Evolutionary conservation across 2,329 filamentous ascomycete species (phyloP).

Genomic region (Colletotrichum caudatum): DNA sequence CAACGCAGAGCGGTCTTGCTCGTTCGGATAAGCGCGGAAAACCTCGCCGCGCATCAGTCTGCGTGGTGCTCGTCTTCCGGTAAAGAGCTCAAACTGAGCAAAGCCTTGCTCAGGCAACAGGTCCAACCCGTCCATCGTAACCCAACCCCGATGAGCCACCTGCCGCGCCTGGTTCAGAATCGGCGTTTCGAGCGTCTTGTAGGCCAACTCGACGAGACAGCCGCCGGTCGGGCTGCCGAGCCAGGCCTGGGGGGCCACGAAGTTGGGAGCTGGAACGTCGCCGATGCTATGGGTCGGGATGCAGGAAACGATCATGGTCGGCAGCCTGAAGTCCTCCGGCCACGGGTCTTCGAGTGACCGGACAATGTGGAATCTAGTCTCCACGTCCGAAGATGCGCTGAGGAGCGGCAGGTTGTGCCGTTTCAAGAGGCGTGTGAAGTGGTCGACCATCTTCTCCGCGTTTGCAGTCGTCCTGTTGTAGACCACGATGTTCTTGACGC

Average conservation of each 20-base stretch:
- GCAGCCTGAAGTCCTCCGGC: conserved; percentile 72
- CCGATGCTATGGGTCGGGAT: conserved; percentile 78
- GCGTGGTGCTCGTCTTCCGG: conserved; percentile 76
- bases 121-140: conserved; percentile 81
- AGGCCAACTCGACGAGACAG: conserved; percentile 80
- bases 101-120: conserved; percentile 83
- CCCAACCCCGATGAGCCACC: conserved; percentile 73
- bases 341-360: conserved; percentile 69
- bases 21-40: conserved; percentile 58
- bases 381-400: conserved; percentile 50
- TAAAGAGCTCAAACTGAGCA: conserved; percentile 86
- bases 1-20: conserved; percentile 55
- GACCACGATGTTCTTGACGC: conserved; percentile 80
- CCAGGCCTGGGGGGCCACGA: conserved; percentile 77
- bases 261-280: conserved; percentile 73
- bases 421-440: conserved; percentile 72
- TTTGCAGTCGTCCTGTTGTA: conserved; percentile 78
- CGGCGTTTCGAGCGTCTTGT: conserved; percentile 79
- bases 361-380: conserved; percentile 69
- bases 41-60: conserved; percentile 78
- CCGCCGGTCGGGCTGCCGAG: conserved; percentile 79
- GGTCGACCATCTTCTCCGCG: conserved; percentile 73
- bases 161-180: conserved; percentile 75
- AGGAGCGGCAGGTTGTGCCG: conserved; percentile 58
- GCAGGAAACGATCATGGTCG: conserved; percentile 81